Evolutionary conservation across 2,329 filamentous ascomycete species (phyloP).

Genomic region (Akanthomyces dipterigenus): DNA sequence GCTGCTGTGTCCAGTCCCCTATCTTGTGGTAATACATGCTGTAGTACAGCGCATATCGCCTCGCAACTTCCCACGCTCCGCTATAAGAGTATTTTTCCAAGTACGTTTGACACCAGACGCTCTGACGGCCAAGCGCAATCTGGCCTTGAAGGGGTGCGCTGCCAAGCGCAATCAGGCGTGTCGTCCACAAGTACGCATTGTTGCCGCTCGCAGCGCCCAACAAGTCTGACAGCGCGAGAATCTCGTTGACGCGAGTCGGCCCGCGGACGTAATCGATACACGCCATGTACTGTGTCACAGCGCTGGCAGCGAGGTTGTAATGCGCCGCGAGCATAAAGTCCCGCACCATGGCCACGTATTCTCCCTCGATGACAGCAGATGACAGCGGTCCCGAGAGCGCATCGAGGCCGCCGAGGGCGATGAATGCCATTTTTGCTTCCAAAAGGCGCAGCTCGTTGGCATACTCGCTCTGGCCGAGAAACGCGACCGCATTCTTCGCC

Average conservation of each 20-base stretch:
- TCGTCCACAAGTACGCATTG: neutral
- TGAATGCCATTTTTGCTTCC: neutral
- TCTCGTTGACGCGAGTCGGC: neutral
- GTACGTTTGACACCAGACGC: neutral
- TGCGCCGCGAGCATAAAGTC: neutral
- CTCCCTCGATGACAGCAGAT: neutral
- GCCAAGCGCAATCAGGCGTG: neutral
- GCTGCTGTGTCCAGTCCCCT: neutral
- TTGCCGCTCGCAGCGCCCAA: neutral
- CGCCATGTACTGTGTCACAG: slow-evolving; percentile 1
- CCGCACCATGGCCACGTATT: neutral
- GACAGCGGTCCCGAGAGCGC: neutral
- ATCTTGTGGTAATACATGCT: slow-evolving; percentile 2
- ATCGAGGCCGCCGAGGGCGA: neutral
- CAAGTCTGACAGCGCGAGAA: neutral
- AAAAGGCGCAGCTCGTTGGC: neutral
- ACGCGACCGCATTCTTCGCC: neutral
- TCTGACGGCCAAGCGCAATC: slow-evolving; percentile 25
- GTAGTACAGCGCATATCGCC: neutral
- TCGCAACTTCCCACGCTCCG: neutral
- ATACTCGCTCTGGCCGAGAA: neutral
- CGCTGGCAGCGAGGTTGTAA: neutral
- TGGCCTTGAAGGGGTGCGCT: slow-evolving; percentile 32
- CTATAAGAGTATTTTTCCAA: neutral
- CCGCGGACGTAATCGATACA: neutral